Evolutionary conservation across 345 rosid species (phyloP).

Genomic region (Cochlearia excelsa): DNA sequence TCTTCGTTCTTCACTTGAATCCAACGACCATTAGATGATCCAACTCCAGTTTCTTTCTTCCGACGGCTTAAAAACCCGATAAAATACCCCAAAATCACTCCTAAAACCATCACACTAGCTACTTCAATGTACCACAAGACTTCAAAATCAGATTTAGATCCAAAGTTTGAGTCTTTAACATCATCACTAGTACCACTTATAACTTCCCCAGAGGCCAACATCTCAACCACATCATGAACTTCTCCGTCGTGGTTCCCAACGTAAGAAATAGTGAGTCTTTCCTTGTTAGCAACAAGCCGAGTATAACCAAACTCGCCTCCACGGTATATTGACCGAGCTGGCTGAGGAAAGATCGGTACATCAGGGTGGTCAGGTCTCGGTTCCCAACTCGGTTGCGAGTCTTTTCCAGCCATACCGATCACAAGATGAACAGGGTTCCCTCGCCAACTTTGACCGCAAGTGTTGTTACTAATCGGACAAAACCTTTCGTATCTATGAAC

Average conservation of each 20-base stretch:
- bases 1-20: slow-evolving; percentile 59
- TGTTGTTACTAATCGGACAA: slow-evolving; percentile 77
- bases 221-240: slow-evolving; percentile 82
- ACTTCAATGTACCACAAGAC: slow-evolving; percentile 56
- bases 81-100: slow-evolving; percentile 60
- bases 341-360: slow-evolving; percentile 75
- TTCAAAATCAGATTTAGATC: slow-evolving; percentile 28
- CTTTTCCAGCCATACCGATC: slow-evolving; percentile 97
- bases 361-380: slow-evolving; percentile 66
- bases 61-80: slow-evolving; percentile 57
- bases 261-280: slow-evolving; percentile 65
- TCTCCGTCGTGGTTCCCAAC: slow-evolving; percentile 87
- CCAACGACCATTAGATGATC: slow-evolving; percentile 47
- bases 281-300: slow-evolving; percentile 70
- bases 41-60: slow-evolving; percentile 42
- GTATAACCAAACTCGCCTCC: slow-evolving; percentile 94
- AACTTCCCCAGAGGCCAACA: slow-evolving; percentile 70
- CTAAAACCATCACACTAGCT: slow-evolving; percentile 67
- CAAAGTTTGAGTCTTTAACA: slow-evolving; percentile 19
- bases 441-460: slow-evolving; percentile 58
- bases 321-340: slow-evolving; percentile 68
- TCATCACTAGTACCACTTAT: slow-evolving; percentile 38
- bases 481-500: slow-evolving; percentile 92
- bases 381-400: slow-evolving; percentile 82
- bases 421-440: slow-evolving; percentile 79